A percentile compares a stretch with the other conserved stretches of the same genome.
phyloP scores from a whole-genome alignment of 495 filamentous ascomycete genomes.

The Trichocladium antarcticum region DNA sequence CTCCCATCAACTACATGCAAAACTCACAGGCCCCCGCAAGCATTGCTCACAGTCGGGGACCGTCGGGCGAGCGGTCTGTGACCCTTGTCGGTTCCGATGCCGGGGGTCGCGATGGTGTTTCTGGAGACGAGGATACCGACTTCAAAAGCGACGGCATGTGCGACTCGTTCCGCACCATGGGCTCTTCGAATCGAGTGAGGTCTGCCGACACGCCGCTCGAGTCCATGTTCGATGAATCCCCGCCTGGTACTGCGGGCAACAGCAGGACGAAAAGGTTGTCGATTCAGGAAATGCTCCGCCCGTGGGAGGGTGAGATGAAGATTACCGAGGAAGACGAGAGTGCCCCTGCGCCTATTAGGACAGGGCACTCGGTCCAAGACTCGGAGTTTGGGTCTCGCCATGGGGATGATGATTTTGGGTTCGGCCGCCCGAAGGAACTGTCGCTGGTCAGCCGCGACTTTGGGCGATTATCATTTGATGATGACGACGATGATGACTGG shows the following conservation, averaged over 20 bases:
- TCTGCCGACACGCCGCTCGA: slow-evolving; percentile 57
- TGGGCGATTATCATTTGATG: slow-evolving; percentile 43
- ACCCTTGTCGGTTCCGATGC: slow-evolving; percentile 76
- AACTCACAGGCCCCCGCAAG: slow-evolving; percentile 18
- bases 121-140: slow-evolving; percentile 76
- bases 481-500: slow-evolving; percentile 56
- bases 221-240: slow-evolving; percentile 75
- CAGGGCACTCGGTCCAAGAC: slow-evolving; percentile 16
- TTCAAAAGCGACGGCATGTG: slow-evolving; percentile 82
- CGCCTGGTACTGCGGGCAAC: slow-evolving; percentile 41
- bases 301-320: slow-evolving; percentile 41
- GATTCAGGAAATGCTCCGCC: slow-evolving; percentile 42
- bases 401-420: slow-evolving; percentile 11
- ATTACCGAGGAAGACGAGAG: slow-evolving; percentile 59
- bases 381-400: slow-evolving; percentile 12
- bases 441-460: slow-evolving; percentile 27
- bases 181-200: slow-evolving; percentile 46
- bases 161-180: slow-evolving; percentile 78
- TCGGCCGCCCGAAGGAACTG: slow-evolving; percentile 13
- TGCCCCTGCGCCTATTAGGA: slow-evolving; percentile 45
- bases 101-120: slow-evolving; percentile 61
- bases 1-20: slow-evolving; percentile 20
- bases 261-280: slow-evolving; percentile 48
- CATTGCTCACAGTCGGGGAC: slow-evolving; percentile 22
- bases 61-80: slow-evolving; percentile 54